Evolutionary conservation across 1,139 yeast species (phyloP).

Genomic region (Wickerhamomyces sp.): DNA sequence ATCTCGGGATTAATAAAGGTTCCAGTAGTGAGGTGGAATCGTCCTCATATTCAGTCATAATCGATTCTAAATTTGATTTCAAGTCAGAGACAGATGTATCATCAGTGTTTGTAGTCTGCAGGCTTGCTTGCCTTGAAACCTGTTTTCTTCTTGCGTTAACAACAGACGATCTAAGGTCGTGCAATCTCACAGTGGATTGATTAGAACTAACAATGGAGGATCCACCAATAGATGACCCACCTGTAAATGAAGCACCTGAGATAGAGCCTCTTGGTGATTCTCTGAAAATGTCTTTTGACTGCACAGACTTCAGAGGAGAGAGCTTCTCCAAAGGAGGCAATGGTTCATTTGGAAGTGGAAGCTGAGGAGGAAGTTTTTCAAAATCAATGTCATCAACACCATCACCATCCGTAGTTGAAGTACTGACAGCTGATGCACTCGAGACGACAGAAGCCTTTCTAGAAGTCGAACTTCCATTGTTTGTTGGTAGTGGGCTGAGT

Average conservation of each 20-base stretch:
- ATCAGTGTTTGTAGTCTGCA: conserved; percentile 9
- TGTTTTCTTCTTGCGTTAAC: conserved; percentile 15
- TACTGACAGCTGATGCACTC: conserved; percentile 25
- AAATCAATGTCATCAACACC: conserved; percentile 12
- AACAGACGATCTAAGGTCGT: conserved; percentile 19
- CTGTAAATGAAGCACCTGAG: conserved; percentile 18
- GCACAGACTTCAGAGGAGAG: conserved; percentile 19
- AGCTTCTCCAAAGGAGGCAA: conserved; percentile 31
- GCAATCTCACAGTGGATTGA: conserved; percentile 12
- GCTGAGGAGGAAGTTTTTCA: conserved; percentile 47
- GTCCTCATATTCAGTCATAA: conserved; percentile 11
- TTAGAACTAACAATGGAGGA: conserved; percentile 2
- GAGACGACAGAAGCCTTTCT: conserved; percentile 31
- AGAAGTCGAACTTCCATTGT: conserved; percentile 20
- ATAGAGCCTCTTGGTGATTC: conserved; percentile 46
- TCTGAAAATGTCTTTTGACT: conserved; percentile 41
- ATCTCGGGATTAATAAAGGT: conserved; percentile 61
- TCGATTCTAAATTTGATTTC: conserved; percentile 12
- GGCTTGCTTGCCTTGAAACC: conserved; percentile 17
- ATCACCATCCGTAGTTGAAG: conserved; percentile 12
- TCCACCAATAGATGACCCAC: conserved; percentile 5
- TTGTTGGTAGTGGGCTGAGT: conserved; percentile 4
- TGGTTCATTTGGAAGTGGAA: conserved; percentile 50
- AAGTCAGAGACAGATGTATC: conserved; percentile 9
- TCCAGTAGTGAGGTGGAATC: conserved; percentile 33